phyloP scores from a whole-genome alignment of 1,284 basidiomycete species.

The Apiotrichum laibachii region DNA sequence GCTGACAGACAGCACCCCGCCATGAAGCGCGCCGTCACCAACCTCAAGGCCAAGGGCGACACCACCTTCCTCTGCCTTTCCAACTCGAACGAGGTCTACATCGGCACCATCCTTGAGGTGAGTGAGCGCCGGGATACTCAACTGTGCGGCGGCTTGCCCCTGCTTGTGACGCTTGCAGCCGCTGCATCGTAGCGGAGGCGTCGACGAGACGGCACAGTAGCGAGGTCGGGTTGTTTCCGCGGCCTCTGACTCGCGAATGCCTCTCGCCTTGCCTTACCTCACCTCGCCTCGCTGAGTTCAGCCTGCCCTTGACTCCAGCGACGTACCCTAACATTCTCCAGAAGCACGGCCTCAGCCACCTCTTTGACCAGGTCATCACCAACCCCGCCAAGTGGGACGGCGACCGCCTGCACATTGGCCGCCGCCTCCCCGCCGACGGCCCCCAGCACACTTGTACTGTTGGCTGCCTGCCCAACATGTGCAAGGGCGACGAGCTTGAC shows the following conservation, averaged over 20 bases:
- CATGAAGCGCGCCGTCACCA: slow-evolving; percentile 82
- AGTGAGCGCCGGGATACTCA: slow-evolving; percentile 18
- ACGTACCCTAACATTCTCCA: not conserved
- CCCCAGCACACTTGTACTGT: slow-evolving; percentile 81
- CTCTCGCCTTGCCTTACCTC: too few relatives aligned
- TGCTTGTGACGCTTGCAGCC: not conserved
- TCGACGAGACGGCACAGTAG: too few relatives aligned
- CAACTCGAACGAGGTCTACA: slow-evolving; percentile 92
- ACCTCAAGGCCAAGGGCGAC: slow-evolving; percentile 62
- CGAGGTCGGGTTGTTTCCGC: too few relatives aligned
- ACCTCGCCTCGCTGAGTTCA: too few relatives aligned
- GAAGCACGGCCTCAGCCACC: slow-evolving; percentile 62
- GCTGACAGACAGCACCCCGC: slow-evolving; percentile 74
- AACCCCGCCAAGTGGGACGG: slow-evolving; percentile 84
- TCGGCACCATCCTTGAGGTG: slow-evolving; percentile 80
- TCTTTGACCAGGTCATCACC: slow-evolving; percentile 85
- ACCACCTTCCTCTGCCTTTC: slow-evolving; percentile 88
- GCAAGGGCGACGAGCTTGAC: slow-evolving; percentile 91
- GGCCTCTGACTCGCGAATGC: too few relatives aligned
- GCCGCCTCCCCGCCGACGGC: slow-evolving; percentile 70
- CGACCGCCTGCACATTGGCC: slow-evolving; percentile 71
- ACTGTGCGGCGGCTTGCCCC: not conserved
- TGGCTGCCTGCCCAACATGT: slow-evolving; percentile 96
- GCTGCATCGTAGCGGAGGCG: not conserved
- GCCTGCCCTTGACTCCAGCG: too few relatives aligned